A percentile compares a stretch with the other conserved stretches of the same genome.
phyloP scores from a whole-genome alignment of 164 flowering plant species.

The Chimonanthus salicifolius region DNA sequence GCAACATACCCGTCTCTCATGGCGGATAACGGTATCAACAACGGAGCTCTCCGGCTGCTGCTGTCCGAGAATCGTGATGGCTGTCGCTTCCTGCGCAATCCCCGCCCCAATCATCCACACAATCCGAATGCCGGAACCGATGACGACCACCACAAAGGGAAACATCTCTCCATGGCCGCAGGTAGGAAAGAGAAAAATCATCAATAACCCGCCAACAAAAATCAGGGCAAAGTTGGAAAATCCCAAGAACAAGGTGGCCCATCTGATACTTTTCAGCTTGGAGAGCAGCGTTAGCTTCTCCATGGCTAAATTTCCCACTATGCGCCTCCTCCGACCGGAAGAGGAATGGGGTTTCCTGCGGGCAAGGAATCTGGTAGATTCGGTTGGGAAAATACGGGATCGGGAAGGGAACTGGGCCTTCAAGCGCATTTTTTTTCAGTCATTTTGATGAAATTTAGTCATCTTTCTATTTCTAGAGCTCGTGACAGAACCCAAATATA shows the following conservation, averaged over 20 bases:
- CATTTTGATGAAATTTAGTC: constrained; percentile 6
- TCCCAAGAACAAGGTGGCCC: constrained; percentile 29
- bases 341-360: neutral
- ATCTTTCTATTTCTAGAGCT: neutral
- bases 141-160: constrained; percentile 24
- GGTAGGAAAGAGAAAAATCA: constrained; percentile 7
- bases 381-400: neutral
- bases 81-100: constrained; percentile 55
- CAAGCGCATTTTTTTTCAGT: neutral
- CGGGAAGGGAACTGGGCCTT: constrained; percentile 1
- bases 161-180: constrained; percentile 23
- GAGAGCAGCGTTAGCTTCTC: constrained; percentile 20
- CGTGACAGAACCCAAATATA: neutral
- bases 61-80: constrained; percentile 32
- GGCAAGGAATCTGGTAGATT: neutral
- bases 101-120: constrained; percentile 41
- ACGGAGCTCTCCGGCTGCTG: constrained; percentile 19
- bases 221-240: constrained; percentile 31
- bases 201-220: constrained; percentile 26
- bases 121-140: constrained; percentile 31
- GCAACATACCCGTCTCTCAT: constrained; percentile 46
- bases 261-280: constrained; percentile 29
- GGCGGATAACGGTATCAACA: constrained; percentile 43
- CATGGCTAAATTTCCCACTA: neutral
- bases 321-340: neutral